A percentile compares a stretch with the other conserved stretches of the same genome.
Evolutionary conservation across 192 early-diverging fungal genomes (phyloP).

Genomic region (Coemansia sp.): DNA sequence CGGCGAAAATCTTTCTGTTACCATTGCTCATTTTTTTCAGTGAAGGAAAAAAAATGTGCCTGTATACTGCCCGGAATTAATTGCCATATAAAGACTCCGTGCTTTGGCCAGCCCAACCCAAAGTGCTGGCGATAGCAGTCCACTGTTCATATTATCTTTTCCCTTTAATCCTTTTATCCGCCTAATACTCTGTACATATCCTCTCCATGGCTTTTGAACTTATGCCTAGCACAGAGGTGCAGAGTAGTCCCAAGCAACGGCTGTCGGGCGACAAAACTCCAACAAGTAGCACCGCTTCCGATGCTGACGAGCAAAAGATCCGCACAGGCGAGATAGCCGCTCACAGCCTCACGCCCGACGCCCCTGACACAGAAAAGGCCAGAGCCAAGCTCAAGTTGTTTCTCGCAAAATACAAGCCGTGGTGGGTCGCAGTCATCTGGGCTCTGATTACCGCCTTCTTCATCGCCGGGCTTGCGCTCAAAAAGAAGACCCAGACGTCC

Average conservation of each 20-base stretch:
- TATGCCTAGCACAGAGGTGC: constrained; percentile 2
- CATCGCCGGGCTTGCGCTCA: constrained; percentile 56
- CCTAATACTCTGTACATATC: neutral
- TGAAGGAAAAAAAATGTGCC: neutral
- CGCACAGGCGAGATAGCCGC: neutral
- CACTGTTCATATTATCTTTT: constrained; percentile 1
- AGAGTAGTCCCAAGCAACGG: neutral
- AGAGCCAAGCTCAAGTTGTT: constrained; percentile 4
- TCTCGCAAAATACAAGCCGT: constrained; percentile 12
- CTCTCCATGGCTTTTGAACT: constrained; percentile 2
- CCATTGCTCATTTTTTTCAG: neutral
- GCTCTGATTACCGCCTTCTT: constrained; percentile 58
- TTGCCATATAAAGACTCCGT: neutral
- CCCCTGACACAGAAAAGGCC: neutral
- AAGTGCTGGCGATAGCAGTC: neutral
- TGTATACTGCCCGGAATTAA: neutral
- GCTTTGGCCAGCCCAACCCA: constrained; percentile 1
- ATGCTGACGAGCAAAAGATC: neutral
- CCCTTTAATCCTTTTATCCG: neutral
- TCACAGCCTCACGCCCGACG: neutral
- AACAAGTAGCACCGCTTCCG: neutral
- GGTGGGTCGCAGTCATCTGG: constrained; percentile 49
- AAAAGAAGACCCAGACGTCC: constrained; percentile 41
- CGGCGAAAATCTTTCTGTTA: neutral
- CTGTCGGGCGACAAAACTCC: neutral